Base-by-base conservation (phyloP, 2,329 filamentous ascomycete genomes). In the Colletotrichum siamense region DNA sequence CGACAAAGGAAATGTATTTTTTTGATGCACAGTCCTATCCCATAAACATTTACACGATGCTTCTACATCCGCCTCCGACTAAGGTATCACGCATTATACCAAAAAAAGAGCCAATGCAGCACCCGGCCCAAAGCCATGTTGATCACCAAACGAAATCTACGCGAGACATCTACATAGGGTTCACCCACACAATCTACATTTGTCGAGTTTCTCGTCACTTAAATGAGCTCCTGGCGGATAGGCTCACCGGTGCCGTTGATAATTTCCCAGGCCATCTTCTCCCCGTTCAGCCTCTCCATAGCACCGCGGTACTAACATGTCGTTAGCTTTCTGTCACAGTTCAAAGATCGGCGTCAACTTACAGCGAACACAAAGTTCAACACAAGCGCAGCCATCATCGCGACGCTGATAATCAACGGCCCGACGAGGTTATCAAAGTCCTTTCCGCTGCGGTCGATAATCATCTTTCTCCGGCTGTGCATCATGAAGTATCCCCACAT, bases 341-440 rank as follows among this genome's bases (percentile, higher is more conserved):
- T 15, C 18, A 15, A 22, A 30, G 6, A 10, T 18, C 7, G 22
- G 64, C 15, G 57, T 39, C 57, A 59, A 83, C 89, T 83, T 85
- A 95, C 94, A 89, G 96, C 96, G 84, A 99, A 95, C 28, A 91
- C 91, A 87, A 99, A 98, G 84, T 99, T 99, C 80, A 98, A 83
- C 76, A 95, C 89, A 82, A 99, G 85, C 8, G 96, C 96, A 66
- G 94, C 82, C 78, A 95, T 93, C 82, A 99, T 84, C 5, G 96
- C 95, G 49, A 94, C 85, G 81, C 95, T 97, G 59, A 99, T 93
- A 10, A 98, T 89, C 71, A 98, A 86, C 1, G 97, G 97, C 0
- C 97, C 97, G 76, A 95, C 85, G 81, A 96, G 88, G 80, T 96
- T 97, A 84, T 99, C 96, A 84, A 99, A 98, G 81, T 99, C 96